Conservation (phyloP, 75 land plant genomes). For the Selaginella tamariscina region DNA sequence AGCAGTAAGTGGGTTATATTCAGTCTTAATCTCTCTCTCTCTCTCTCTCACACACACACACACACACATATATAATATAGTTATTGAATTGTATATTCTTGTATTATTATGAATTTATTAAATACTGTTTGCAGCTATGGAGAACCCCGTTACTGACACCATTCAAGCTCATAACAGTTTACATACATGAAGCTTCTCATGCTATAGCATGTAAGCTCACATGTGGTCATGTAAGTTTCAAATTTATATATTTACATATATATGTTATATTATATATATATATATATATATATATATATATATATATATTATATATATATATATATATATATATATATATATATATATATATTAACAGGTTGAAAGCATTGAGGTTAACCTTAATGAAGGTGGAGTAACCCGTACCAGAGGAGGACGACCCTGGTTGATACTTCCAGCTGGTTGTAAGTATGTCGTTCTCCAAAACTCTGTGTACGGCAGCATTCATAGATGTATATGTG, state of each 20-base stretch:
- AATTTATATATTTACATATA: too few species aligned
- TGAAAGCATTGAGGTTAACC: conserved; percentile 87
- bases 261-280: too few species aligned
- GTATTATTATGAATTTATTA: too few species aligned
- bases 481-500: too few species aligned
- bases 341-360: conserved; percentile 70
- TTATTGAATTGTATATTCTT: too few species aligned
- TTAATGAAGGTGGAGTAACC: conserved; percentile 90
- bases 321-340: too few species aligned
- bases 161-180: conserved; percentile 98
- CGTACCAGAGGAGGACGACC: conserved; percentile 79
- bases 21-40: too few species aligned
- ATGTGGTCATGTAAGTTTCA: conserved; percentile 79
- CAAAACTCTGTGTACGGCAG: neutral
- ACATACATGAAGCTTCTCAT: conserved; percentile 97
- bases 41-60: too few species aligned
- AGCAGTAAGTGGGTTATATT: too few species aligned
- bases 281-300: too few species aligned
- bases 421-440: conserved; percentile 93
- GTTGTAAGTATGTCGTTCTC: conserved; percentile 33
- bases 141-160: conserved; percentile 84
- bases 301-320: too few species aligned
- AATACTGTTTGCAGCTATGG: conserved; percentile 77
- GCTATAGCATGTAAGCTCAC: conserved; percentile 92
- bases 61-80: too few species aligned